phyloP scores from a whole-genome alignment of 2,329 filamentous ascomycete species.

The Arthroderma sp. region DNA sequence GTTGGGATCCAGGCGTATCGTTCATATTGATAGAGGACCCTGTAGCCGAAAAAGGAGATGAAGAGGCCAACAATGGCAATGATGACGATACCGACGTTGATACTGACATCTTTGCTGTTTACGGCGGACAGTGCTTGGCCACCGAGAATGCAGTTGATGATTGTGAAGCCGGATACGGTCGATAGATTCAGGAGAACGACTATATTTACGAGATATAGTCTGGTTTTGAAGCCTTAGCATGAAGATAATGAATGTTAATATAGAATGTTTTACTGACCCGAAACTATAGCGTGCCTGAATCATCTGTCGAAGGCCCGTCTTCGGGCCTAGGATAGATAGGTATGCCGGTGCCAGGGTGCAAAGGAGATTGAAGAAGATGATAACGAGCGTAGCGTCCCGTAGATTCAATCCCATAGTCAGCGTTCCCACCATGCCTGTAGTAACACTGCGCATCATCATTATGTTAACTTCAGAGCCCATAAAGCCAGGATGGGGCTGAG shows the following conservation, averaged over 20 bases:
- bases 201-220: slow-evolving; percentile 33
- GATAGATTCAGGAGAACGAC: slow-evolving; percentile 51
- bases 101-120: slow-evolving; percentile 37
- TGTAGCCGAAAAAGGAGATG: slow-evolving; percentile 55
- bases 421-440: slow-evolving; percentile 11
- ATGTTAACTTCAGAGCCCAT: not conserved
- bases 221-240: slow-evolving; percentile 1
- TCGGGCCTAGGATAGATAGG: slow-evolving; percentile 16
- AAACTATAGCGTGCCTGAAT: slow-evolving; percentile 19
- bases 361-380: slow-evolving; percentile 20
- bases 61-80: slow-evolving; percentile 49
- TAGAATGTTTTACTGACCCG: slow-evolving; percentile 11
- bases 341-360: slow-evolving; percentile 15
- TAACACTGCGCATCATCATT: slow-evolving; percentile 5
- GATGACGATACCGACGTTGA: slow-evolving; percentile 41
- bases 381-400: slow-evolving; percentile 9
- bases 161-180: slow-evolving; percentile 47
- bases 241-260: not conserved
- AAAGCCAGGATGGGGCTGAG: not conserved
- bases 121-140: slow-evolving; percentile 58
- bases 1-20: slow-evolving; percentile 29
- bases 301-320: slow-evolving; percentile 19
- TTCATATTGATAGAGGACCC: slow-evolving; percentile 55
- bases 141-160: slow-evolving; percentile 53
- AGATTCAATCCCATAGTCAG: slow-evolving; percentile 10